A percentile compares a stretch with the other conserved stretches of the same genome.
Evolutionary conservation across 345 rosid genomes (phyloP).

Genomic region (Lepidium didymum): DNA sequence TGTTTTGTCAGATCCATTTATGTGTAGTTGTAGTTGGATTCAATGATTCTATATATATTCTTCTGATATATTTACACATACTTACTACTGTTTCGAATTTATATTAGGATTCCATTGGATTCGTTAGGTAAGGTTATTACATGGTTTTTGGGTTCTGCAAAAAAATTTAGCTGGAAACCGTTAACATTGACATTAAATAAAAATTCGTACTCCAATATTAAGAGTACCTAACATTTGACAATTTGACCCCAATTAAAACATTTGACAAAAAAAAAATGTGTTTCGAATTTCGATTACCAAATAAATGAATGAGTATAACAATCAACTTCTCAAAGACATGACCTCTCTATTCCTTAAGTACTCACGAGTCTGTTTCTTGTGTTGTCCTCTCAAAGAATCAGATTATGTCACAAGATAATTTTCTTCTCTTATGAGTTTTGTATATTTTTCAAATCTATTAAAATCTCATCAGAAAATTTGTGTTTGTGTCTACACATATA

Average conservation of each 20-base stretch:
- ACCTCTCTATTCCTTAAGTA: neutral
- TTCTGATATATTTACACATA: neutral
- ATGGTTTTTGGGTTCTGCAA: neutral
- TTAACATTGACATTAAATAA: neutral
- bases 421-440: neutral
- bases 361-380: constrained; percentile 10
- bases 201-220: too few species aligned
- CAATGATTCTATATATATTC: neutral
- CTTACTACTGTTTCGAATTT: neutral
- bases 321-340: constrained; percentile 11
- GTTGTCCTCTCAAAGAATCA: constrained; percentile 14
- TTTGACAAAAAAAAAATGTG: neutral
- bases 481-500: too few species aligned
- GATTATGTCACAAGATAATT: constrained; percentile 5
- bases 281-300: neutral
- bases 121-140: neutral
- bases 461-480: neutral
- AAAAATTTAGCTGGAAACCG: constrained; percentile 16
- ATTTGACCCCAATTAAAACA: too few species aligned
- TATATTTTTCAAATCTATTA: neutral
- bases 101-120: neutral
- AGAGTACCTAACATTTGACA: neutral
- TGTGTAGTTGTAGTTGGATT: neutral
- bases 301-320: constrained; percentile 8
- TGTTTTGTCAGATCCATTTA: neutral